Evolutionary conservation across 768 basidiomycete genomes (phyloP).

Genomic region (Boletus subcaerulescens): DNA sequence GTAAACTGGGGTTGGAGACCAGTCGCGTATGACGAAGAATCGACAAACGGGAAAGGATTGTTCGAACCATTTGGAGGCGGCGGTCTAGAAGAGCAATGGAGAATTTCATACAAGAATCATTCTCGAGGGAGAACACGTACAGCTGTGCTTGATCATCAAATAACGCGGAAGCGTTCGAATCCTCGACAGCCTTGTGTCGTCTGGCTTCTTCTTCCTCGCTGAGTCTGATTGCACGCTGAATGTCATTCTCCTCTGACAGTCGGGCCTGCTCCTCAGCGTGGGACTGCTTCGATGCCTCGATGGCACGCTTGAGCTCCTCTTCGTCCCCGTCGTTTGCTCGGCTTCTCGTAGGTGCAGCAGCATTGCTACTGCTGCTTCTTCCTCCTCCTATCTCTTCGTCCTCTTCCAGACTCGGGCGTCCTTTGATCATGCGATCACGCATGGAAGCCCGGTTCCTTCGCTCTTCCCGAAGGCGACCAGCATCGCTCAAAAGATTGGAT

Average conservation of each 20-base stretch:
- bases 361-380: background rate
- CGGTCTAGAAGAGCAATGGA: slow-evolving; percentile 20
- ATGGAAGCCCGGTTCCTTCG: slow-evolving; percentile 81
- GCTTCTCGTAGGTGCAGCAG: slow-evolving; percentile 18
- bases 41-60: slow-evolving; percentile 60
- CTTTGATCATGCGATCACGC: slow-evolving; percentile 91
- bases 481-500: slow-evolving; percentile 87
- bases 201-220: slow-evolving; percentile 90
- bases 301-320: slow-evolving; percentile 80
- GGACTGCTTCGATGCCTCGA: slow-evolving; percentile 83
- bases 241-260: slow-evolving; percentile 73
- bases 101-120: slow-evolving; percentile 3
- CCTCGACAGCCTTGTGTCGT: slow-evolving; percentile 66
- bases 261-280: slow-evolving; percentile 66
- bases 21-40: slow-evolving; percentile 57
- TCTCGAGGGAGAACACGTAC: slow-evolving; percentile 43
- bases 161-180: slow-evolving; percentile 67
- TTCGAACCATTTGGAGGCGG: slow-evolving; percentile 32
- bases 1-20: slow-evolving; percentile 73
- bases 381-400: slow-evolving; percentile 21
- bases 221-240: slow-evolving; percentile 76
- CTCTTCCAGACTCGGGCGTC: slow-evolving; percentile 39
- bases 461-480: slow-evolving; percentile 80
- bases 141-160: slow-evolving; percentile 86
- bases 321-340: slow-evolving; percentile 53